Conservation (phyloP, 140 eudicot species). For the Ambrosia hybrid region DNA sequence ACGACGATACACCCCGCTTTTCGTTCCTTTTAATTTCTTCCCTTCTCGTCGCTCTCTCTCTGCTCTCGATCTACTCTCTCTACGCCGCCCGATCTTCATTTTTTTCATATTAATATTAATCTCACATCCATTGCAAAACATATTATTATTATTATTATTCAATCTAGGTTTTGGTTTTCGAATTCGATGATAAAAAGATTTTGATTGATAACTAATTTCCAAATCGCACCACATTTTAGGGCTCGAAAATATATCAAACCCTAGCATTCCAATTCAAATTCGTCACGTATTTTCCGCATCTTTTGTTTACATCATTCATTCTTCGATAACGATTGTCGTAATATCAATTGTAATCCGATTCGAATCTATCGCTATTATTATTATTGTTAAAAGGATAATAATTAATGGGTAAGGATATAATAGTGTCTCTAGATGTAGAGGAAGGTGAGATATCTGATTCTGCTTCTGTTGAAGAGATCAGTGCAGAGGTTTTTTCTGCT, state of each 20-base stretch:
- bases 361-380: slow-evolving; percentile 14
- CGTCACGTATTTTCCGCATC: too few relatives aligned
- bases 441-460: slow-evolving; percentile 90
- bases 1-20: slow-evolving; percentile 23
- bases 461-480: slow-evolving; percentile 70
- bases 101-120: too few relatives aligned
- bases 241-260: slow-evolving; percentile 24
- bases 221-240: too few relatives aligned
- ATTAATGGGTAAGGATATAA: slow-evolving; percentile 35
- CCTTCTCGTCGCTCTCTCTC: slow-evolving; percentile 5
- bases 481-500: slow-evolving; percentile 48
- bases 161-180: too few relatives aligned
- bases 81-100: neutral
- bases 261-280: slow-evolving; percentile 19
- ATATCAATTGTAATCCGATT: slow-evolving; percentile 34
- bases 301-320: neutral
- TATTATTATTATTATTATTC: too few relatives aligned
- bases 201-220: too few relatives aligned
- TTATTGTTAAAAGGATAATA: neutral
- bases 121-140: too few relatives aligned
- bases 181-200: too few relatives aligned
- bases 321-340: slow-evolving; percentile 4
- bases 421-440: slow-evolving; percentile 56
- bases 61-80: slow-evolving; percentile 21
- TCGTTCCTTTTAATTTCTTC: slow-evolving; percentile 16